These are phyloP conservation scores for Plectosphaerella sp. DNA, from an alignment of 2,329 filamentous ascomycete species.

Conservation along the genomic window DNA sequence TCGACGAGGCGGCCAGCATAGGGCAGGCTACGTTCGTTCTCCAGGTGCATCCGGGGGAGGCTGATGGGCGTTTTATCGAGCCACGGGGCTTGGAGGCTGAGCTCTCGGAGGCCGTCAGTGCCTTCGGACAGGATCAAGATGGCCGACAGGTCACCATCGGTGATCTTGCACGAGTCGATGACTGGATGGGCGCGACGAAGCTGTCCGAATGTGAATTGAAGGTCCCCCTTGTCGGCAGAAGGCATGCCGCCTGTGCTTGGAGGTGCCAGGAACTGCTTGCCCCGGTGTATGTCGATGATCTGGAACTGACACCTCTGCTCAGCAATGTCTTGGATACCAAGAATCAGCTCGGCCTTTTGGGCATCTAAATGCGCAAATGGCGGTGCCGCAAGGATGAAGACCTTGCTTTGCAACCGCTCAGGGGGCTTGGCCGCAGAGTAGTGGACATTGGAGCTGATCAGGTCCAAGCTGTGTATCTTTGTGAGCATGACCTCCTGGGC, in stretches of 20 bases:
- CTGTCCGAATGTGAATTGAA: slow-evolving; percentile 42
- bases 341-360: slow-evolving; percentile 50
- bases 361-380: slow-evolving; percentile 49
- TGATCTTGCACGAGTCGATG: slow-evolving; percentile 67
- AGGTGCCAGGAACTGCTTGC: slow-evolving; percentile 9
- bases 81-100: slow-evolving; percentile 75
- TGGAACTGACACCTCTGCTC: slow-evolving; percentile 66
- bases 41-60: slow-evolving; percentile 54
- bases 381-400: slow-evolving; percentile 64
- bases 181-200: slow-evolving; percentile 61
- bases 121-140: slow-evolving; percentile 67
- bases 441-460: slow-evolving; percentile 56
- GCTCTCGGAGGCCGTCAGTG: slow-evolving; percentile 56
- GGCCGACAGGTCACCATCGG: slow-evolving; percentile 62
- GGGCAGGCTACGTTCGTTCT: slow-evolving; percentile 57
- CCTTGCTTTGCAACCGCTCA: slow-evolving; percentile 51
- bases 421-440: slow-evolving; percentile 53
- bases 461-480: slow-evolving; percentile 64
- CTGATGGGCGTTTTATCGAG: slow-evolving; percentile 63
- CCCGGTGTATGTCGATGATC: slow-evolving; percentile 46
- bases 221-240: slow-evolving; percentile 22
- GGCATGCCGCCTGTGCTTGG: slow-evolving; percentile 12
- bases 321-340: slow-evolving; percentile 67
- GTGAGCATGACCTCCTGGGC: slow-evolving; percentile 68
- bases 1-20: slow-evolving; percentile 47